Evolutionary conservation across 306 rosid genomes (phyloP).

Genomic region (Rubus parviflorus): DNA sequence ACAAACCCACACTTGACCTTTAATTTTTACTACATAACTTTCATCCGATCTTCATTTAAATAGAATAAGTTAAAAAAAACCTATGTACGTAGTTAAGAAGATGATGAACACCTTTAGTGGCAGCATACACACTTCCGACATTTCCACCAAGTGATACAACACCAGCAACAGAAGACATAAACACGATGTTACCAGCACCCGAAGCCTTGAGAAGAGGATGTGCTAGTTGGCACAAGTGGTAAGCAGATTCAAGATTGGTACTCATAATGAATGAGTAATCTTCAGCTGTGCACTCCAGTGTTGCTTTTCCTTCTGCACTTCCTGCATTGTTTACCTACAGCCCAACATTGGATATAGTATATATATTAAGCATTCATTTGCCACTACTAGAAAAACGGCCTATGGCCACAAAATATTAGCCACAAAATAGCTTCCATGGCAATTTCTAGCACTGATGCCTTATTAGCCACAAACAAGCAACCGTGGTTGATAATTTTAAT

Average conservation of each 20-base stretch:
- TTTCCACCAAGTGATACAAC: not conserved
- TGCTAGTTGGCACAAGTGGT: slow-evolving; percentile 45
- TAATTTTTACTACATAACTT: no score
- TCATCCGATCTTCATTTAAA: no score
- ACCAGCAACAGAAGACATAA: slow-evolving; percentile 37
- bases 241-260: slow-evolving; percentile 42
- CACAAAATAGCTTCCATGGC: no score
- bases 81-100: no score
- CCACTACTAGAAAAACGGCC: no score
- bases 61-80: no score
- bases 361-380: no score
- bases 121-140: slow-evolving; percentile 18
- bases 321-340: slow-evolving; percentile 48
- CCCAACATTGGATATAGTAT: not conserved
- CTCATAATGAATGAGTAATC: slow-evolving; percentile 34
- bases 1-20: not conserved
- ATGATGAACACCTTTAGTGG: slow-evolving; percentile 30
- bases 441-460: no score
- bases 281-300: slow-evolving; percentile 29
- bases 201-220: slow-evolving; percentile 50
- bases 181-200: slow-evolving; percentile 35
- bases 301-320: not conserved
- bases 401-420: no score
- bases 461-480: no score
- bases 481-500: no score